Evolutionary conservation across 2,329 filamentous ascomycete species (phyloP).

Genomic region (Mycosphaerella arachidis): DNA sequence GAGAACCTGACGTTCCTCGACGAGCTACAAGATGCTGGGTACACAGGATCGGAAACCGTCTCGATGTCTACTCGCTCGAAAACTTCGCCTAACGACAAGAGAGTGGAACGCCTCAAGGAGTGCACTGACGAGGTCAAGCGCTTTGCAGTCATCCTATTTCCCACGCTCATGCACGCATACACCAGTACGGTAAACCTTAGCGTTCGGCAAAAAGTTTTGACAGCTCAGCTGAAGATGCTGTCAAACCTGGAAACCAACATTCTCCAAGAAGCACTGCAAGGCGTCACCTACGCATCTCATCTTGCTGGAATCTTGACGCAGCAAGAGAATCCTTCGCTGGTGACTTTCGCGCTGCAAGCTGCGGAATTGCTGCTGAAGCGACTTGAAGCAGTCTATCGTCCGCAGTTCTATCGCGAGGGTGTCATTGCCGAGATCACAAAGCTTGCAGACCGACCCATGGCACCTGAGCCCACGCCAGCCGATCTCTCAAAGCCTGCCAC

Average conservation of each 20-base stretch:
- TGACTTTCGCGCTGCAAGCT: slow-evolving; percentile 82
- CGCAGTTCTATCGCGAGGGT: slow-evolving; percentile 95
- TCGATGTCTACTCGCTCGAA: slow-evolving; percentile 43
- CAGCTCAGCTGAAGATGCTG: slow-evolving; percentile 95
- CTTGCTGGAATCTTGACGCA: slow-evolving; percentile 92
- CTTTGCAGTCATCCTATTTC: slow-evolving; percentile 88
- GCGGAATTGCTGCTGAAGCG: slow-evolving; percentile 82
- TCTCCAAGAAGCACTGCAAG: slow-evolving; percentile 75
- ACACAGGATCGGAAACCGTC: slow-evolving; percentile 44
- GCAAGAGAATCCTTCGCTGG: slow-evolving; percentile 82
- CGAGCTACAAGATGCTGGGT: slow-evolving; percentile 46
- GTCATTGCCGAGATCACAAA: slow-evolving; percentile 88
- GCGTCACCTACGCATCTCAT: slow-evolving; percentile 93
- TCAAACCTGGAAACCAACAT: slow-evolving; percentile 86
- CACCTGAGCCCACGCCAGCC: slow-evolving; percentile 13
- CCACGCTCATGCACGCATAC: slow-evolving; percentile 92
- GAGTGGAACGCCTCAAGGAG: slow-evolving; percentile 72
- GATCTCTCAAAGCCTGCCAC: slow-evolving; percentile 19
- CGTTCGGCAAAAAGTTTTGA: slow-evolving; percentile 90
- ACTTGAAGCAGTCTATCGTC: slow-evolving; percentile 81
- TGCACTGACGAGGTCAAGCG: slow-evolving; percentile 84
- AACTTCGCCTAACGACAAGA: slow-evolving; percentile 68
- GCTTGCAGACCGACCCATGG: slow-evolving; percentile 54
- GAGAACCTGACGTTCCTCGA: slow-evolving; percentile 51
- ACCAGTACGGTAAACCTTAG: slow-evolving; percentile 95